phyloP scores from a whole-genome alignment of 495 filamentous ascomycete genomes.

The Achaetomiella virescens region DNA sequence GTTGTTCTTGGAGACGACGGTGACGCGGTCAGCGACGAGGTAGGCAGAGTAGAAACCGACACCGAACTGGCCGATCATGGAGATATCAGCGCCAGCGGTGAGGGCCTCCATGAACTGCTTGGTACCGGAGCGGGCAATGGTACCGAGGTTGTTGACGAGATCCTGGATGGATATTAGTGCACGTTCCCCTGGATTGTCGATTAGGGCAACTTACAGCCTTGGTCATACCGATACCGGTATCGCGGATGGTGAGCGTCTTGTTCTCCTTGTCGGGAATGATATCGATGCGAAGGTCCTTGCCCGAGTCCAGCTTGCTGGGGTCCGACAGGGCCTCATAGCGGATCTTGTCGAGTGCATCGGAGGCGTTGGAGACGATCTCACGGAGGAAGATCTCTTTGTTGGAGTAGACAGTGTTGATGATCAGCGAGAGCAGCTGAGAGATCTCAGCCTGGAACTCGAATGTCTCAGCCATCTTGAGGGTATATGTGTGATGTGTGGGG shows the following conservation, averaged over 20 bases:
- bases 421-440: conserved; percentile 97
- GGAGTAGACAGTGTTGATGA: conserved; percentile 99
- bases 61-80: conserved; percentile 99
- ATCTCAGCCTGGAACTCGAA: conserved; percentile 99
- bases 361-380: conserved; percentile 95
- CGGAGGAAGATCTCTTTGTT: conserved; percentile 99
- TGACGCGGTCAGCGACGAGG: conserved; percentile 95
- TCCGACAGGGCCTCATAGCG: conserved; percentile 96
- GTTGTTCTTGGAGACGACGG: conserved; percentile 95
- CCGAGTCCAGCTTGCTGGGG: conserved; percentile 88
- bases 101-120: conserved; percentile 99
- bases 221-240: conserved; percentile 99
- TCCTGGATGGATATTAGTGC: conserved; percentile 51
- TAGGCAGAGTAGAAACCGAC: conserved; percentile 99
- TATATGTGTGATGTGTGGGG: conserved; percentile 21
- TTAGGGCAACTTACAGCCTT: conserved; percentile 76
- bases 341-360: conserved; percentile 99
- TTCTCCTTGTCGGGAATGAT: conserved; percentile 93
- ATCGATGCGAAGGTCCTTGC: conserved; percentile 96
- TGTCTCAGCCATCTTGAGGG: conserved; percentile 76
- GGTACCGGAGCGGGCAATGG: conserved; percentile 96
- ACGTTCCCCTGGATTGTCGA: neutral
- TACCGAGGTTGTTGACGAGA: conserved; percentile 99
- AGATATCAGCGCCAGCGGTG: conserved; percentile 96
- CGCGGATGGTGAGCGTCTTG: conserved; percentile 94